Percentiles rank a stretch among this genome's conserved stretches.
phyloP scores from a whole-genome alignment of 2,329 filamentous ascomycete genomes.

The Colletotrichum brevisporum region DNA sequence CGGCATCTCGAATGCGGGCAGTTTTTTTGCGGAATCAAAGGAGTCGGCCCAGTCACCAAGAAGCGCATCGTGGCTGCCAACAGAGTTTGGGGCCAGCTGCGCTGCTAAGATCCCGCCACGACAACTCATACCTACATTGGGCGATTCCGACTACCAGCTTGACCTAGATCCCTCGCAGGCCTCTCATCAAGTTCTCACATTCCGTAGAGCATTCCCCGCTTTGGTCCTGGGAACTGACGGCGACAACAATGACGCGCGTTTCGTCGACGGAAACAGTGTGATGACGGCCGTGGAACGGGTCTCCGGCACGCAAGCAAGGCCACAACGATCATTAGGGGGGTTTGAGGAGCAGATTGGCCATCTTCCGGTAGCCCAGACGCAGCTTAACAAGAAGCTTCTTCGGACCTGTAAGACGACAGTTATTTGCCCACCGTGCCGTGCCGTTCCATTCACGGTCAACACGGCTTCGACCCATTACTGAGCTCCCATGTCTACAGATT shows the following conservation, averaged over 20 bases:
- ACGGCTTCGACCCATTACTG: no score
- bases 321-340: conserved; percentile 22
- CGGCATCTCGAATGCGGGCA: not conserved
- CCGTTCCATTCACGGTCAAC: not conserved
- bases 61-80: not conserved
- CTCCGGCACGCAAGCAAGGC: not conserved
- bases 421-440: not conserved
- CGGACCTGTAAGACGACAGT: conserved; percentile 32
- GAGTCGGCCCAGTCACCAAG: not conserved
- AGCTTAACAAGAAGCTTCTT: conserved; percentile 61
- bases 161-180: conserved; percentile 48
- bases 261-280: not conserved
- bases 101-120: no score
- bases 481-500: conserved; percentile 50
- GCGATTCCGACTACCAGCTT: conserved; percentile 34
- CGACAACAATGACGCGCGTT: not conserved
- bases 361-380: conserved; percentile 58
- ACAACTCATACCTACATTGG: not conserved
- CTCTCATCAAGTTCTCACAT: conserved; percentile 47
- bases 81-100: not conserved
- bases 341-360: conserved; percentile 54
- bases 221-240: conserved; percentile 32
- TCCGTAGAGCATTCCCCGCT: conserved; percentile 41
- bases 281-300: not conserved
- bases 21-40: no score